Evolutionary conservation across 2,329 filamentous ascomycete species (phyloP), one percentile per base, ranked within the genome.

Genomic region (Cylindrodendrum hubeiense): DNA sequence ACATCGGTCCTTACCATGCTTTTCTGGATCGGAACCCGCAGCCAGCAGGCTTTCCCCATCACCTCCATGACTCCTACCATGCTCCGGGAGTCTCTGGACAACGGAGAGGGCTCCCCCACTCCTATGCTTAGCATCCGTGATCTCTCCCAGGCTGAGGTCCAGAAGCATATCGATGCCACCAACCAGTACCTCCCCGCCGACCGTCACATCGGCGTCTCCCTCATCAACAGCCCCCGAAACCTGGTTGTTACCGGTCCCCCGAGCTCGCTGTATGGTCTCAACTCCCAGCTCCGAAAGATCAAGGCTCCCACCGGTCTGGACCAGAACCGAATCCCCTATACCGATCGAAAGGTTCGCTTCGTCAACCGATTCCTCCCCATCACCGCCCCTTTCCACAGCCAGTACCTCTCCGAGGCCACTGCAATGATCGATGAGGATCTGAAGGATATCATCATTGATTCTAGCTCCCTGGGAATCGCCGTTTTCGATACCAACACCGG

Each of bases 91-190:
- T 98, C 96, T 1, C 87, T 94, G 71, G 95, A 98, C 78, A 91
- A 96, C 79, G 95, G 96, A 56, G 96, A 99, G 82, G 97, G 97
- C n/a, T 88, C 87, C 6, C 96, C 97, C 2, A 98, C 96, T 1
- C 97, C 96, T 44, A 99, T 99, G 96, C 84, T 99, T 71, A 98
- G 96, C 76, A 97, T 99, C 71, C 93, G 96, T 53, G 96, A 99
- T 77, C 89, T 99, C 28, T 92, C 95, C 0, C 89, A 92, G 75
- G 88, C 91, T 46, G 93, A 97, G 71, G 93, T 99, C 13, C 95
- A 99, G 81, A 94, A 95, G 80, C 95, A 98, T 82, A 97, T 99
- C 72, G 92, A 98, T 82, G 93, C 92, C 15, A 99, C 96, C 70
- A 99, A 99, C 81, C 91, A 98, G 79, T 97, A 99, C 83, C 88